Evolutionary conservation across 805 yeast genomes (phyloP).

Genomic region (Metschnikowia reukaufii): DNA sequence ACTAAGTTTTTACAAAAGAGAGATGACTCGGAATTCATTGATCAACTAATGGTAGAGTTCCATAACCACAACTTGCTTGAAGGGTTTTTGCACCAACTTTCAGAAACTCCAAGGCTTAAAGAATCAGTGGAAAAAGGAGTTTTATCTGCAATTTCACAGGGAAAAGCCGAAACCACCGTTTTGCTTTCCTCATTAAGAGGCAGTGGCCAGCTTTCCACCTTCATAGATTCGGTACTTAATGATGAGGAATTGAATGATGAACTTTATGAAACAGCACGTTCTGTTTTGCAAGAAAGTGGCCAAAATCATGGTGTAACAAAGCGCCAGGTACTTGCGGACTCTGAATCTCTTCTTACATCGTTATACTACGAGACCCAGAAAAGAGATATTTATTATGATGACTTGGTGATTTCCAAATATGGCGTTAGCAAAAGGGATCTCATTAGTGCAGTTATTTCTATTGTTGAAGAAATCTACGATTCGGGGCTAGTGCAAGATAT

Average conservation of each 20-base stretch:
- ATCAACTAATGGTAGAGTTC: conserved; percentile 19
- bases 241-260: conserved; percentile 20
- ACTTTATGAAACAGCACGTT: conserved; percentile 13
- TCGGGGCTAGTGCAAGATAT: conserved; percentile 25
- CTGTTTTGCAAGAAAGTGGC: conserved; percentile 5
- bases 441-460: conserved; percentile 18
- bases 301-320: conserved; percentile 6
- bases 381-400: conserved; percentile 15
- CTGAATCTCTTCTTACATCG: conserved; percentile 15
- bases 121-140: conserved; percentile 19
- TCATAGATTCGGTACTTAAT: conserved; percentile 19
- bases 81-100: conserved; percentile 20
- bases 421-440: conserved; percentile 20
- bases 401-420: conserved; percentile 8
- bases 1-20: conserved; percentile 15
- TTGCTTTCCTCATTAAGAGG: conserved; percentile 16
- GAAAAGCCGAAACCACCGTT: conserved; percentile 18
- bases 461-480: conserved; percentile 24
- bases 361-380: conserved; percentile 13
- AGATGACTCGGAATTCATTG: conserved; percentile 20
- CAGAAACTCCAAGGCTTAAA: conserved; percentile 18
- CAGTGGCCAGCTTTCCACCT: conserved; percentile 15
- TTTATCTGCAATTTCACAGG: conserved; percentile 15
- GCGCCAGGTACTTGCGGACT: conserved; percentile 12
- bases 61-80: conserved; percentile 17